Conservation (phyloP, 306 rosid species). For the Pachyrhizus erosus region DNA sequence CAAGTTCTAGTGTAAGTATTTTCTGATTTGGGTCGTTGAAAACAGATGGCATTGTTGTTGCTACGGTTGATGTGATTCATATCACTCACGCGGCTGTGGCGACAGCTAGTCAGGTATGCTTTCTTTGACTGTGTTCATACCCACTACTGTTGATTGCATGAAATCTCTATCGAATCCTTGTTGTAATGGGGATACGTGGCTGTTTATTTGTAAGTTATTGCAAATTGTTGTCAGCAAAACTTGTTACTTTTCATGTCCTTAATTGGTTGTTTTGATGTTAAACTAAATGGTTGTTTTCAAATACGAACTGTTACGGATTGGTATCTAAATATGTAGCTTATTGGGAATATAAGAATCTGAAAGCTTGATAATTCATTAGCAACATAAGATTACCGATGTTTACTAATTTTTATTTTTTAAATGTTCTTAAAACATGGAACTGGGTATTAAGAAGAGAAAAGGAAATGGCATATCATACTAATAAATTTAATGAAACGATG, state of each 20-base stretch:
- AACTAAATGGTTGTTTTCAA: not conserved
- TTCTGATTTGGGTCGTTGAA: constrained; percentile 48
- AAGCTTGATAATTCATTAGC: not conserved
- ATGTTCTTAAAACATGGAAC: not conserved
- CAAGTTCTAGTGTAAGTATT: not conserved
- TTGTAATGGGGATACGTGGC: constrained; percentile 29
- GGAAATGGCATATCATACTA: not conserved
- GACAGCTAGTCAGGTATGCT: constrained; percentile 69
- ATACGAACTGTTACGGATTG: not conserved
- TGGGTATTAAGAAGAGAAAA: not conserved
- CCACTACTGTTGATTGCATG: not conserved
- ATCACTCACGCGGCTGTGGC: constrained; percentile 96
- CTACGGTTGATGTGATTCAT: constrained; percentile 82
- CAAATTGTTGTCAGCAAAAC: not conserved
- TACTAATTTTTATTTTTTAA: not conserved
- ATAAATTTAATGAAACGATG: not conserved
- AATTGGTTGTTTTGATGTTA: not conserved
- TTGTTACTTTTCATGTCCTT: not conserved
- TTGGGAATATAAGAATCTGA: not conserved
- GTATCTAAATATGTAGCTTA: not conserved
- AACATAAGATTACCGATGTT: not conserved
- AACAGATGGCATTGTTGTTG: constrained; percentile 82
- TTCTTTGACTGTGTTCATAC: constrained; percentile 35
- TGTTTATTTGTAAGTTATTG: constrained; percentile 16
- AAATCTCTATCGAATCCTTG: not conserved